Evolutionary conservation across 768 basidiomycete species (phyloP).

Genomic region (Dentipellis sp.): DNA sequence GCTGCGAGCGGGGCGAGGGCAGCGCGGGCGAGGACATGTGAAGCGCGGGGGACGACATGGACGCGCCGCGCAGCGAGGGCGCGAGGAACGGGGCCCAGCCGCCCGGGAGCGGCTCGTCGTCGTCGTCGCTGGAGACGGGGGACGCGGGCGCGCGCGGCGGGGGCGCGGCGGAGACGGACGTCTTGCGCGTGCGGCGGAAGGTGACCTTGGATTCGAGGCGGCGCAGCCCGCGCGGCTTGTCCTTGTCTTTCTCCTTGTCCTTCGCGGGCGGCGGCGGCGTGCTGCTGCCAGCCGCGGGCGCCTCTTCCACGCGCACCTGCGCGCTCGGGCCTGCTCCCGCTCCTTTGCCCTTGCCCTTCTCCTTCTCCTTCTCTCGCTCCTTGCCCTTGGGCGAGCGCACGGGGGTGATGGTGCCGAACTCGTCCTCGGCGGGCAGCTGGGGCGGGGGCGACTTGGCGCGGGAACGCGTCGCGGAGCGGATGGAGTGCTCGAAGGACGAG

Average conservation of each 20-base stretch:
- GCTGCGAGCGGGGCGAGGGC: constrained; percentile 39
- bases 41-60: constrained; percentile 68
- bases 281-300: too few species aligned
- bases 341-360: neutral
- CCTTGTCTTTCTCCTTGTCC: constrained; percentile 16
- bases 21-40: constrained; percentile 51
- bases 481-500: constrained; percentile 56
- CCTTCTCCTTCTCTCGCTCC: neutral
- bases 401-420: constrained; percentile 32
- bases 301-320: constrained; percentile 3
- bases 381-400: constrained; percentile 8
- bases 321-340: too few species aligned
- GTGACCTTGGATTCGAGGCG: constrained; percentile 25
- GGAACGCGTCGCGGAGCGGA: constrained; percentile 55
- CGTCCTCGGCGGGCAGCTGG: constrained; percentile 23
- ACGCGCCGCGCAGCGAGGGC: constrained; percentile 60
- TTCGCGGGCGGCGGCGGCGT: too few species aligned
- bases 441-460: constrained; percentile 30
- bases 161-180: constrained; percentile 30
- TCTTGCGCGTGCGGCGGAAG: constrained; percentile 26
- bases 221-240: constrained; percentile 34
- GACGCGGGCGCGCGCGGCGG: constrained; percentile 23
- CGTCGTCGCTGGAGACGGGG: too few species aligned
- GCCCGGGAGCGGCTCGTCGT: constrained; percentile 29
- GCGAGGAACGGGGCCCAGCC: constrained; percentile 52